These are phyloP conservation scores for Cryphonectria japonica DNA, from an alignment of 2,329 filamentous ascomycete species.

Conservation along the genomic window DNA sequence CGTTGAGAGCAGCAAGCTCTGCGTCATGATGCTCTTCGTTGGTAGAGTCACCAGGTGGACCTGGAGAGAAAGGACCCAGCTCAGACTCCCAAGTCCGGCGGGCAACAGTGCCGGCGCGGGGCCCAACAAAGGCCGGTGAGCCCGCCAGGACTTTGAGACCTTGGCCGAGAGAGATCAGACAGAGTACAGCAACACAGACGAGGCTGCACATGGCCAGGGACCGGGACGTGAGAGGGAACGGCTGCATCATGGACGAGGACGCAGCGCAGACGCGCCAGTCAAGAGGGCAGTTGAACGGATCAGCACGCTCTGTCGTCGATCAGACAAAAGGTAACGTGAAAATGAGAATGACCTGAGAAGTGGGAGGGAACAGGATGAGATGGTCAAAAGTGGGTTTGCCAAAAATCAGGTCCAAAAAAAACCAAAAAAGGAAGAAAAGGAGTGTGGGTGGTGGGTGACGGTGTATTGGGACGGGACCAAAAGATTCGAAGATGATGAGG, in stretches of 20 bases:
- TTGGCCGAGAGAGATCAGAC: constrained; percentile 20
- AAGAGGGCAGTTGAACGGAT: background rate
- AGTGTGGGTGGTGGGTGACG: background rate
- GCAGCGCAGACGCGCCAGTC: constrained; percentile 9
- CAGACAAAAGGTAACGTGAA: background rate
- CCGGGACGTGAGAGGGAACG: constrained; percentile 20
- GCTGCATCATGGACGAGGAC: constrained; percentile 21
- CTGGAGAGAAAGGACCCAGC: constrained; percentile 18
- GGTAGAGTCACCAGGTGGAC: background rate
- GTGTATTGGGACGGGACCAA: background rate
- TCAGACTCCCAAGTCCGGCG: constrained; percentile 27
- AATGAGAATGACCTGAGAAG: background rate
- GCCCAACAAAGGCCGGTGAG: constrained; percentile 5
- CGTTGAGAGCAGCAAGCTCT: background rate
- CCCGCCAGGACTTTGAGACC: constrained; percentile 19
- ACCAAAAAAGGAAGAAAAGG: background rate
- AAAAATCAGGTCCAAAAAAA: constrained; percentile 29
- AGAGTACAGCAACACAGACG: constrained; percentile 17
- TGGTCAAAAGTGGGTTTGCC: constrained; percentile 27
- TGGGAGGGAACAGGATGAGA: constrained; percentile 13
- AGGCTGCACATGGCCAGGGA: constrained; percentile 17
- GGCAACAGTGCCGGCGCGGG: background rate
- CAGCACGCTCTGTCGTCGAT: background rate
- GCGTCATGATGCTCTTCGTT: background rate
- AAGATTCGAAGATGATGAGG: constrained; percentile 6